These are phyloP conservation scores for Lichtheimia ramosa DNA, from an alignment of 371 early-diverging fungal genomes.

Conservation along the genomic window DNA sequence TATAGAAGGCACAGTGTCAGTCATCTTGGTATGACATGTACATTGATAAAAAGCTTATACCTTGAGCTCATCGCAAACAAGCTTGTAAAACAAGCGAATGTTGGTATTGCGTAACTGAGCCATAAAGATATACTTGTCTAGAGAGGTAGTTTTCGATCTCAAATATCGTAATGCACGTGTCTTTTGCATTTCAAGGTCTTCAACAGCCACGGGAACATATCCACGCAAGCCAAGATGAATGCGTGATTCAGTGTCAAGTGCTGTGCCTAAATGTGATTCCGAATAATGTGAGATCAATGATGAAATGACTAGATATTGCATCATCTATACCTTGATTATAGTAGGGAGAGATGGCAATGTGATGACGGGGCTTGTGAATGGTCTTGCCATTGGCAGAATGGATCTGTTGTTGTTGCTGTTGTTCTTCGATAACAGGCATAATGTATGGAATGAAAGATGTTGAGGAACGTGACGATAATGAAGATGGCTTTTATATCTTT, in stretches of 20 bases:
- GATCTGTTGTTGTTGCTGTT: constrained; percentile 3
- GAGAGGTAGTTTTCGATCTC: constrained; percentile 55
- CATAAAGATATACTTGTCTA: constrained; percentile 85
- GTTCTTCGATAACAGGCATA: constrained; percentile 9
- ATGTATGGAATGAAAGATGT: constrained; percentile 3
- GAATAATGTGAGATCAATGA: neutral
- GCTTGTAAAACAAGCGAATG: constrained; percentile 75
- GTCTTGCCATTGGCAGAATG: neutral
- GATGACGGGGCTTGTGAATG: neutral
- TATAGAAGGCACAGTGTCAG: constrained; percentile 6
- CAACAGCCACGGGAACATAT: constrained; percentile 70
- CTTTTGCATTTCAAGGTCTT: constrained; percentile 70
- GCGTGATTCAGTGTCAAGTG: constrained; percentile 7
- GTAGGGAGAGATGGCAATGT: constrained; percentile 20
- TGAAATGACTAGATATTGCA: neutral
- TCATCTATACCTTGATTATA: constrained; percentile 21
- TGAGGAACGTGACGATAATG: neutral
- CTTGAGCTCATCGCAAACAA: constrained; percentile 74
- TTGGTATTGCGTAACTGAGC: constrained; percentile 79
- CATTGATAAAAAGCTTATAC: constrained; percentile 30
- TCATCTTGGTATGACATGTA: neutral
- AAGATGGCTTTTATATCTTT: too few species aligned
- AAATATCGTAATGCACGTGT: constrained; percentile 70
- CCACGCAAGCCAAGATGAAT: constrained; percentile 56
- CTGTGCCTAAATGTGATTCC: constrained; percentile 12